Evolutionary conservation across 2,329 filamentous ascomycete species (phyloP).

Genomic region (Ploettnerulaceae sp.): DNA sequence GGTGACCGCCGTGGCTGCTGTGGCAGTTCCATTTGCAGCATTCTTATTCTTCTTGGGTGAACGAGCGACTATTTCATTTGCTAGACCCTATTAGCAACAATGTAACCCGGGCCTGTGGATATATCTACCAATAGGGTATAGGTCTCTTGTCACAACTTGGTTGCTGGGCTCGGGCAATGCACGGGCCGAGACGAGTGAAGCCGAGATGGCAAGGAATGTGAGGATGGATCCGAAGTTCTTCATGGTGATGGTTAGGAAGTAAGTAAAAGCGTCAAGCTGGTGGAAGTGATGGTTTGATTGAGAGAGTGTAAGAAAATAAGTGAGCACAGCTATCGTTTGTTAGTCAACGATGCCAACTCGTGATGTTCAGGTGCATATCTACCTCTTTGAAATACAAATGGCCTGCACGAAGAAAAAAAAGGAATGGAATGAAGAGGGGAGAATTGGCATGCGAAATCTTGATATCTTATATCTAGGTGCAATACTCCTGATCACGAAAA

Average conservation of each 20-base stretch:
- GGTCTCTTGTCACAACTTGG: conserved; percentile 21
- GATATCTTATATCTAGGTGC: conserved; percentile 21
- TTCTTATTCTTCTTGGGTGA: conserved; percentile 21
- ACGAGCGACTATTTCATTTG: conserved; percentile 20
- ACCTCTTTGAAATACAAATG: conserved; percentile 30
- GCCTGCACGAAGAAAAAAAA: conserved; percentile 22
- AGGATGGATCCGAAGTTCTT: conserved; percentile 39
- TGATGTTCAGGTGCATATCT: conserved; percentile 1
- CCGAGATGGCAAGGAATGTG: conserved; percentile 36
- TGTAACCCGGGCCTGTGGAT: too few relatives aligned
- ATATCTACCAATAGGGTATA: conserved; percentile 19
- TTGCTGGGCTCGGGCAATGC: conserved; percentile 22
- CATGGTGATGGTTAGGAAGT: conserved; percentile 35
- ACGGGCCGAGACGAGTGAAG: conserved; percentile 33
- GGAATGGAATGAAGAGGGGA: conserved; percentile 20
- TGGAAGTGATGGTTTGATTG: conserved; percentile 21
- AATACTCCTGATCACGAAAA: conserved; percentile 11
- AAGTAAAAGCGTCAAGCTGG: conserved; percentile 24
- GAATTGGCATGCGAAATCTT: conserved; percentile 12
- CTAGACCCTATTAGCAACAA: conserved; percentile 10
- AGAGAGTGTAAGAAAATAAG: conserved; percentile 20
- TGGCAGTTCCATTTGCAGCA: neutral
- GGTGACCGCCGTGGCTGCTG: neutral
- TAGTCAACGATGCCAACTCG: conserved; percentile 14
- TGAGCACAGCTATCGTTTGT: conserved; percentile 30